These are phyloP conservation scores for Sporobolomyces phaffii DNA, from an alignment of 768 basidiomycete species.

Conservation along the genomic window DNA sequence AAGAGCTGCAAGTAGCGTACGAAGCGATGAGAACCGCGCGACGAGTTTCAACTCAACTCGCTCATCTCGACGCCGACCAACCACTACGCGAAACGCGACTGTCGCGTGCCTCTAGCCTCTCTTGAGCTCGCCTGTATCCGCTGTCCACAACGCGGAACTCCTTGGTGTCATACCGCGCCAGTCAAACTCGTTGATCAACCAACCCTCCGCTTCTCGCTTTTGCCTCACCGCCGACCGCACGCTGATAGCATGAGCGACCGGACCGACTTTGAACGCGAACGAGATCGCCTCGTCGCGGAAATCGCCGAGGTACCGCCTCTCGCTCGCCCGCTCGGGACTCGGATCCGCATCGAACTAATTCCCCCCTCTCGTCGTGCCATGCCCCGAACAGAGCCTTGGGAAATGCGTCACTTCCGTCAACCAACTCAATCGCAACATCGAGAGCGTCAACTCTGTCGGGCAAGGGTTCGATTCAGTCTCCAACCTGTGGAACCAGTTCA, in stretches of 20 bases:
- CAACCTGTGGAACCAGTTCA: slow-evolving; percentile 31
- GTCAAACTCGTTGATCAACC: background rate
- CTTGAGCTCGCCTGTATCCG: too few species aligned
- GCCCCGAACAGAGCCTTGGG: slow-evolving; percentile 18
- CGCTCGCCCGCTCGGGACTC: background rate
- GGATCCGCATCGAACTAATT: background rate
- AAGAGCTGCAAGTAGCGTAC: too few species aligned
- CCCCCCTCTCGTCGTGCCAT: background rate
- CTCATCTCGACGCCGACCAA: too few species aligned
- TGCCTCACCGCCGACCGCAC: background rate
- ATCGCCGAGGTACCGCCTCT: slow-evolving; percentile 28
- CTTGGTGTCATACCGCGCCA: too few species aligned
- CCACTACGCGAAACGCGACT: too few species aligned
- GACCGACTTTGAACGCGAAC: slow-evolving; percentile 26
- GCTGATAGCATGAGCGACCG: slow-evolving; percentile 9
- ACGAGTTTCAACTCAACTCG: too few species aligned
- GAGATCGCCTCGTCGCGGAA: slow-evolving; percentile 32
- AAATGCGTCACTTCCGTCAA: slow-evolving; percentile 26
- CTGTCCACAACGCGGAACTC: too few species aligned
- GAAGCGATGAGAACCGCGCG: too few species aligned
- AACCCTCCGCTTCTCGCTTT: background rate
- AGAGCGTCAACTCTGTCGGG: slow-evolving; percentile 26
- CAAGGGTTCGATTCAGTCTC: slow-evolving; percentile 26
- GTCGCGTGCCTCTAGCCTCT: too few species aligned
- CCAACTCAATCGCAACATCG: slow-evolving; percentile 38